These are phyloP conservation scores for Penstemon eatonii DNA, from an alignment of 257 asterid species.

Conservation along the genomic window DNA sequence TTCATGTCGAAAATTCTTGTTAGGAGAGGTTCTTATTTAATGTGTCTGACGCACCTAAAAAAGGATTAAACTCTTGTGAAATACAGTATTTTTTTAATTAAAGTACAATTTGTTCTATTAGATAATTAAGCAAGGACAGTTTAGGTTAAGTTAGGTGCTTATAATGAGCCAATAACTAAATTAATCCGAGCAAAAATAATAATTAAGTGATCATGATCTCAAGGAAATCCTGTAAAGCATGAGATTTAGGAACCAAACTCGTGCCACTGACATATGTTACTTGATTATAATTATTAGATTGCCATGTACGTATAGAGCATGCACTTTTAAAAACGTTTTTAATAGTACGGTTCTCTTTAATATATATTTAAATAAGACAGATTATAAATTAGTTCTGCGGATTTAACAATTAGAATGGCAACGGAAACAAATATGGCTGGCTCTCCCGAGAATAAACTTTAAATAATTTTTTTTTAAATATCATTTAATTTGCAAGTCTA, in stretches of 20 bases:
- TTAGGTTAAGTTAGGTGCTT: constrained; percentile 1
- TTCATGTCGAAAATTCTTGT: no score
- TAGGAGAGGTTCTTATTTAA: no score
- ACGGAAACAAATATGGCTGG: constrained; percentile 13
- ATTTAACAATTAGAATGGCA: background rate
- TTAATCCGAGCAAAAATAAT: no score
- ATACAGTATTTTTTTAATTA: no score
- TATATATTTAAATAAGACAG: background rate
- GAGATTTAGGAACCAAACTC: background rate
- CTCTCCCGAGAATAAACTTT: constrained; percentile 1
- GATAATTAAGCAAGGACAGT: background rate
- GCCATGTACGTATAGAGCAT: background rate
- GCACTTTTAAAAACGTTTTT: background rate
- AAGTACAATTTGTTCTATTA: background rate
- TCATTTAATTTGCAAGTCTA: background rate
- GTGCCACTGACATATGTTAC: background rate
- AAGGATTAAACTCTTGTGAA: background rate
- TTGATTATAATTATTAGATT: background rate
- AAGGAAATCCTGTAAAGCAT: background rate
- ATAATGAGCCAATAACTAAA: constrained; percentile 12
- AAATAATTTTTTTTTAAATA: background rate
- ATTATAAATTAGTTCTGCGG: constrained; percentile 1
- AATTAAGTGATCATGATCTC: background rate
- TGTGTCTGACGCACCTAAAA: background rate
- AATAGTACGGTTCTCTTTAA: background rate